Conservation (phyloP, 306 rosid species). For the Casuarina glauca region DNA sequence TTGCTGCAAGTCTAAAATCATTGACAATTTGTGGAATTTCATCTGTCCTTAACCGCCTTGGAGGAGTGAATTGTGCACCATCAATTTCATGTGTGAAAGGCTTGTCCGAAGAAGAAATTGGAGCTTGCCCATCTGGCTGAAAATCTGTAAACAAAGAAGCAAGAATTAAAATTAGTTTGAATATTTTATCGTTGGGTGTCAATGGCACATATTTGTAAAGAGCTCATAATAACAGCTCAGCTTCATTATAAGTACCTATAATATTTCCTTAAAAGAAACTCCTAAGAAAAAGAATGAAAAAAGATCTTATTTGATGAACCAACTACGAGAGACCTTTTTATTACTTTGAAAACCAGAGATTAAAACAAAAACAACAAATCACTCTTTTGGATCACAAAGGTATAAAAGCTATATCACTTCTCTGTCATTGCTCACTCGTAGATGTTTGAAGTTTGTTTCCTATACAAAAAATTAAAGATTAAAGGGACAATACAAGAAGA, state of each 20-base stretch:
- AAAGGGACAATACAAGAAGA: background rate
- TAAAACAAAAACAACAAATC: too few species aligned
- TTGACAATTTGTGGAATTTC: slow-evolving; percentile 50
- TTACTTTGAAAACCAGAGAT: background rate
- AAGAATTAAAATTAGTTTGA: background rate
- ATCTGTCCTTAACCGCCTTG: slow-evolving; percentile 46
- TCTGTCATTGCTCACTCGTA: too few species aligned
- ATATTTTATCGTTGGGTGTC: background rate
- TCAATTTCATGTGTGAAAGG: slow-evolving; percentile 30
- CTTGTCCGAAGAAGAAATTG: slow-evolving; percentile 62
- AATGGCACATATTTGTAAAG: background rate
- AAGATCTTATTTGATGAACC: background rate
- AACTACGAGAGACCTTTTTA: background rate
- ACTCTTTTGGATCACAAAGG: too few species aligned
- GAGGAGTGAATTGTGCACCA: slow-evolving; percentile 42
- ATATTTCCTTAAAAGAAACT: background rate
- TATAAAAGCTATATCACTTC: too few species aligned
- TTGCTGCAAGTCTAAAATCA: slow-evolving; percentile 36
- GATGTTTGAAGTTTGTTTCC: too few species aligned
- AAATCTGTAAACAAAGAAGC: background rate
- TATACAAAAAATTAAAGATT: background rate
- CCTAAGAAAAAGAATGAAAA: background rate
- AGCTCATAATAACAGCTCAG: background rate
- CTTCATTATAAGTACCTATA: background rate
- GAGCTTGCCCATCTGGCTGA: slow-evolving; percentile 54